Conservation (phyloP, 2,329 filamentous ascomycete species). For the Hortaea sp. region DNA sequence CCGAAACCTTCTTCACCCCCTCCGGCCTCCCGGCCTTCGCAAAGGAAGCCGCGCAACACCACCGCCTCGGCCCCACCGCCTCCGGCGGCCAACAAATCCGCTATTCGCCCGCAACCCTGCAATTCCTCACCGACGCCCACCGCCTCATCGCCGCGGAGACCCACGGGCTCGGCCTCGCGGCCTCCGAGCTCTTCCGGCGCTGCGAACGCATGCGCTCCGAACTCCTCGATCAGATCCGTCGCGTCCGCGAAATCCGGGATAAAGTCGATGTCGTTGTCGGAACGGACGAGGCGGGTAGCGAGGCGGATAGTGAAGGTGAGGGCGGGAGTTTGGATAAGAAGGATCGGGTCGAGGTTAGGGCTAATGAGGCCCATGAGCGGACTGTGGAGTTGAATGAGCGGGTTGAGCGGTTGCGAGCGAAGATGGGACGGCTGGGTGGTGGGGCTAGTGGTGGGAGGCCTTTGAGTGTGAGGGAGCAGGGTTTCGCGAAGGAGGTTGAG, state of each 20-base stretch:
- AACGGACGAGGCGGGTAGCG: slow-evolving; percentile 41
- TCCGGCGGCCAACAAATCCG: slow-evolving; percentile 51
- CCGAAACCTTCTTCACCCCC: slow-evolving; percentile 47
- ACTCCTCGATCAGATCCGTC: slow-evolving; percentile 55
- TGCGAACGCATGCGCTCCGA: slow-evolving; percentile 60
- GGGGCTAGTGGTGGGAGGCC: slow-evolving; percentile 27
- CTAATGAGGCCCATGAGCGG: slow-evolving; percentile 44
- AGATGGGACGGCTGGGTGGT: slow-evolving; percentile 37
- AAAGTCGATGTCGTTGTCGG: slow-evolving; percentile 59
- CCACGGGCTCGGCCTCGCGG: slow-evolving; percentile 56
- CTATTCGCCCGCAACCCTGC: slow-evolving; percentile 59
- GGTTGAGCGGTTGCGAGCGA: slow-evolving; percentile 49
- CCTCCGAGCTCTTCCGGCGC: slow-evolving; percentile 61
- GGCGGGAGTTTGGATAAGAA: slow-evolving; percentile 12
- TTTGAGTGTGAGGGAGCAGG: slow-evolving; percentile 53
- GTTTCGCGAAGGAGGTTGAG: slow-evolving; percentile 49
- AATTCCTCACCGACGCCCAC: slow-evolving; percentile 63
- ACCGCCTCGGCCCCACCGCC: slow-evolving; percentile 39
- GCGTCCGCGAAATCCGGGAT: slow-evolving; percentile 54
- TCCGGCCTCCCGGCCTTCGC: slow-evolving; percentile 46
- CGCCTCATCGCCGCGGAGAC: slow-evolving; percentile 62
- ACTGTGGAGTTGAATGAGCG: slow-evolving; percentile 49
- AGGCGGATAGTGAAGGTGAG: slow-evolving; percentile 37
- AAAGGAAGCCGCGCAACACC: slow-evolving; percentile 10
- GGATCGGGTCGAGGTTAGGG: slow-evolving; percentile 49